phyloP scores from a whole-genome alignment of 2,329 filamentous ascomycete species.

The Sporothrix protearum region DNA sequence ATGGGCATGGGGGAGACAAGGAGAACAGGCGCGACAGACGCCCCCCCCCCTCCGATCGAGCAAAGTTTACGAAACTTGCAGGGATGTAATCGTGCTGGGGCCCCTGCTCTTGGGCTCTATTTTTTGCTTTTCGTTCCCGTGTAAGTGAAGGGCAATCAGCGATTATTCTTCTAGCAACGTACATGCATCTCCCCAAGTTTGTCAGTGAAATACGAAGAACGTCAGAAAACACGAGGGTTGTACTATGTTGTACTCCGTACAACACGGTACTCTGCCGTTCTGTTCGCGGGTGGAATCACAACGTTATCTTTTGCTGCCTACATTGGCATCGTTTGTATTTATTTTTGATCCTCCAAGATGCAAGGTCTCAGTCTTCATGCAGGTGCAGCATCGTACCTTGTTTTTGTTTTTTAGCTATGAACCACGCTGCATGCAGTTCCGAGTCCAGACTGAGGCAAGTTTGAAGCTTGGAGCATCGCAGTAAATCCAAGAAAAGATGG shows the following conservation, averaged over 20 bases:
- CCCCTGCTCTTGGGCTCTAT: not conserved
- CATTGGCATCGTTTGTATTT: not conserved
- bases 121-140: not conserved
- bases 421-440: not conserved
- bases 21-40: not conserved
- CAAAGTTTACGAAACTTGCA: not conserved
- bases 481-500: not conserved
- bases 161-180: not conserved
- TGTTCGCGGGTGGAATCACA: not conserved
- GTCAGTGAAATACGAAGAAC: not conserved
- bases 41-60: not conserved
- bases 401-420: not conserved
- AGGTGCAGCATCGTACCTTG: not conserved
- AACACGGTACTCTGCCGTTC: not conserved
- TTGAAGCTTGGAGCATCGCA: not conserved
- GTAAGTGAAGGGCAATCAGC: not conserved
- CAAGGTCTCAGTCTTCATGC: not conserved
- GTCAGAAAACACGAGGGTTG: not conserved
- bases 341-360: constrained; percentile 5
- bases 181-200: not conserved
- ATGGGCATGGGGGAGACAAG: not conserved
- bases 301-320: not conserved
- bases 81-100: not conserved
- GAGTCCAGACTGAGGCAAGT: not conserved
- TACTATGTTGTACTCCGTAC: too few species aligned